phyloP scores from a whole-genome alignment of 805 yeast species.

The Zygosaccharomyces gambellarensis region DNA sequence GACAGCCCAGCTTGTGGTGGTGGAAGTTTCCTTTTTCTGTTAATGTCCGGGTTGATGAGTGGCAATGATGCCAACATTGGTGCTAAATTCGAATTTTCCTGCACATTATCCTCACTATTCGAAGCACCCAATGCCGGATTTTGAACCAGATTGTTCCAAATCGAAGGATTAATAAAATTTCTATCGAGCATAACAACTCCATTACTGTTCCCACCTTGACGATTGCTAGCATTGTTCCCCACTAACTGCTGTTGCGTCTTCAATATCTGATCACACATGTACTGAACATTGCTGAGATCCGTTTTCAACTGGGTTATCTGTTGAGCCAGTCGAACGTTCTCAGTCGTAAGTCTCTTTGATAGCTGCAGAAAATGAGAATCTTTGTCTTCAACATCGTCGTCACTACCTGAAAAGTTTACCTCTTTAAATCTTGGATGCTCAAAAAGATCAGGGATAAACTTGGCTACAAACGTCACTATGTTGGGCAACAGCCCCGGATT shows the following conservation, averaged over 20 bases:
- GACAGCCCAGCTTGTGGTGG: conserved; percentile 13
- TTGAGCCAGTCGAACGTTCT: conserved; percentile 30
- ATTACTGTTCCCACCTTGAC: background rate
- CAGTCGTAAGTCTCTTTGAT: conserved; percentile 29
- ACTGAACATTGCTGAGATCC: conserved; percentile 25
- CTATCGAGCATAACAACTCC: conserved; percentile 25
- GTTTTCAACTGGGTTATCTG: conserved; percentile 28
- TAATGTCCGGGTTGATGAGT: background rate
- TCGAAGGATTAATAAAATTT: conserved; percentile 21
- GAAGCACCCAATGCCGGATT: background rate
- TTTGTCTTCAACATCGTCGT: conserved; percentile 2
- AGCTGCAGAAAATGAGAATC: conserved; percentile 21
- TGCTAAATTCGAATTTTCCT: background rate
- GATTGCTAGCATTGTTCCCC: conserved; percentile 3
- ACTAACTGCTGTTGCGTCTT: conserved; percentile 24
- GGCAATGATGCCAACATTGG: background rate
- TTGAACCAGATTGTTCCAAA: conserved; percentile 18
- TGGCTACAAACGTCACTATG: conserved; percentile 26
- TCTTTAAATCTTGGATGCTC: conserved; percentile 20
- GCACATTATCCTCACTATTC: background rate
- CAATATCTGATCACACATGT: conserved; percentile 28
- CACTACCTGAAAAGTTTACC: conserved; percentile 2
- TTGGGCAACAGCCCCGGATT: conserved; percentile 26
- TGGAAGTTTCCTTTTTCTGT: conserved; percentile 11
- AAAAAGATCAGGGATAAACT: conserved; percentile 31